Evolutionary conservation across 306 rosid genomes (phyloP).

Genomic region (Ammopiptanthus mongolicus): DNA sequence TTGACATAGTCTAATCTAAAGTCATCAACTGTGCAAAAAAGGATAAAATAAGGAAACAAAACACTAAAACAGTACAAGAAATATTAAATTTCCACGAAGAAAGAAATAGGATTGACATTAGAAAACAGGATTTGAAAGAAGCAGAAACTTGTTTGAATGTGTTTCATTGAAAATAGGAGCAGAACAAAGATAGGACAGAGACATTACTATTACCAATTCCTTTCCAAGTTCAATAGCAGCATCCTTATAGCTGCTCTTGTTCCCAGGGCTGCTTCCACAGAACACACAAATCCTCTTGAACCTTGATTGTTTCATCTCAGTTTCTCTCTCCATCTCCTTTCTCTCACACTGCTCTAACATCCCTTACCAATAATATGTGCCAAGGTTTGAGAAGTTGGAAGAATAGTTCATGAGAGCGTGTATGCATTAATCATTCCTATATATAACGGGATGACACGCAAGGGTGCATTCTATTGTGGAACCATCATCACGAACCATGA

Average conservation of each 20-base stretch:
- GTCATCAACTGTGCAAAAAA: neutral
- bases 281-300: constrained; percentile 75
- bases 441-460: too few relatives aligned
- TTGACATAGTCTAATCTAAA: neutral
- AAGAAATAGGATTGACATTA: neutral
- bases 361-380: too few relatives aligned
- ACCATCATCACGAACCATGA: constrained; percentile 18
- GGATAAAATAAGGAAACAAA: neutral
- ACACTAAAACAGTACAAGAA: neutral
- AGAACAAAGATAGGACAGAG: neutral
- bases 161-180: neutral
- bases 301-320: constrained; percentile 37
- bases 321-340: constrained; percentile 34
- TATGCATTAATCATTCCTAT: too few relatives aligned
- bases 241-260: constrained; percentile 56
- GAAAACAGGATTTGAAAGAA: neutral
- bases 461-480: neutral
- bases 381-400: neutral
- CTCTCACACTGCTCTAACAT: neutral
- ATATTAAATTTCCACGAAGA: neutral
- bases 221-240: constrained; percentile 76
- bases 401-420: constrained; percentile 8
- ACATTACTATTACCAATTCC: constrained; percentile 51
- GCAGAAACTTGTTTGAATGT: neutral
- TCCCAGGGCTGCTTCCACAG: constrained; percentile 77